Evolutionary conservation across 2,329 filamentous ascomycete species (phyloP).

Genomic region (Aspergillus udagawae): DNA sequence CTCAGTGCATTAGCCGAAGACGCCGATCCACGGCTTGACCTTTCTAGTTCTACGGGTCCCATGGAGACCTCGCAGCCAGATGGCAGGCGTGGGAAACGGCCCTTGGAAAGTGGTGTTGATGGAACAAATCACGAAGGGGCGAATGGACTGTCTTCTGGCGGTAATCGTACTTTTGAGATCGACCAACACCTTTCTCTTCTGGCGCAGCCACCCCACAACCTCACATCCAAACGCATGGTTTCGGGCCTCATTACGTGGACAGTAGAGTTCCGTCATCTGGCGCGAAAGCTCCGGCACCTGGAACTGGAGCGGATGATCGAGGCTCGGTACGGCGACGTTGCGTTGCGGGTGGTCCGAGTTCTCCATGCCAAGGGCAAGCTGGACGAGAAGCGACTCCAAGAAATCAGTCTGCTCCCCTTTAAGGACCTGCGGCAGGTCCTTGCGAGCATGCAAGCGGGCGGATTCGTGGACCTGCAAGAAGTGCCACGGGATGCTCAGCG

Average conservation of each 20-base stretch:
- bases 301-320: slow-evolving; percentile 81
- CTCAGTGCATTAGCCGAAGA: slow-evolving; percentile 34
- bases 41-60: slow-evolving; percentile 34
- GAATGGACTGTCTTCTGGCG: slow-evolving; percentile 16
- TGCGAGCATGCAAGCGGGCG: slow-evolving; percentile 78
- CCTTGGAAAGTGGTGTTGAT: slow-evolving; percentile 28
- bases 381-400: slow-evolving; percentile 86
- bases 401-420: slow-evolving; percentile 76
- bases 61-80: slow-evolving; percentile 21
- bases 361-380: slow-evolving; percentile 83
- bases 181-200: slow-evolving; percentile 48
- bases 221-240: slow-evolving; percentile 32
- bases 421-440: slow-evolving; percentile 81
- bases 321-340: slow-evolving; percentile 69
- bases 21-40: slow-evolving; percentile 35
- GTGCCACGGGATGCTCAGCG: slow-evolving; percentile 83
- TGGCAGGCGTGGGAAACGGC: slow-evolving; percentile 29
- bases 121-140: slow-evolving; percentile 51
- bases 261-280: slow-evolving; percentile 73
- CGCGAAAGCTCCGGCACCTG: slow-evolving; percentile 65
- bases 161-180: slow-evolving; percentile 31
- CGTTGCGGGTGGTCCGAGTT: slow-evolving; percentile 79
- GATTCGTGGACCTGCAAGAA: slow-evolving; percentile 88
- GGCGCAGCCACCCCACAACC: slow-evolving; percentile 38
- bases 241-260: slow-evolving; percentile 70